Base-by-base conservation (phyloP, 1,284 basidiomycete genomes). In the Boletellus deceptivus region DNA sequence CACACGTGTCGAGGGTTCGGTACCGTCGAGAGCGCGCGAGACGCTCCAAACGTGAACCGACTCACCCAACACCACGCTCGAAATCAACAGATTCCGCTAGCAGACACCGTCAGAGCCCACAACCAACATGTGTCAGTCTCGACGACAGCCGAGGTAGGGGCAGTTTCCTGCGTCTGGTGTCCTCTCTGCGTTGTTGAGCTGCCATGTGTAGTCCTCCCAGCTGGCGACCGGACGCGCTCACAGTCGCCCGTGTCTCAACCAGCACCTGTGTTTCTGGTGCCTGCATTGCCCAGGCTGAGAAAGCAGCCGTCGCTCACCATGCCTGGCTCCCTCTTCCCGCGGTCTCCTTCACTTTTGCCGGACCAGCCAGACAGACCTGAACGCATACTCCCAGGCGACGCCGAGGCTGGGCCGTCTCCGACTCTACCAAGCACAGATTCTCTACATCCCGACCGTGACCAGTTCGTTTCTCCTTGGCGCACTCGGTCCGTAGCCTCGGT, bases 241-340 rank as follows among this genome's bases (percentile, higher is more conserved):
- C 53, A 44, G 18, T 65, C 69, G 3, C 68, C 70, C 37, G 6
- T 38, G 4, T 51, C 44, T 43, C 54, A 17, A 34, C 49, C 51
- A 16, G 13, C 46, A 4, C 4, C 59, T 24, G 59, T 67, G 2
- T 56, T 70, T 27, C 64, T 64, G 6, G 67, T 70, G 1, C 67
- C 68, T 7, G 70, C 70, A 0, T 56, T 58, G 18, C 70, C 33
- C 61, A 69, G 37, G 58, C 62, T 57, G 48, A 67, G 54, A 39
- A 75, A 75, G 41, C 68, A 71, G n/a, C 68, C 70, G 3, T 79
- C 79, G 1, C 60, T 76, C 2, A 84, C 81, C 1, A 90, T 90
- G 87, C 88, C 87, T n/a, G 88, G 87, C 10, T 79, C 87, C 1
- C 75, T 90, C 7, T 87, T 82, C 60, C 80, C 86, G 8, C 81